Base-by-base conservation (phyloP, 2,329 filamentous ascomycete genomes). In the Curvularia eragrostidis region DNA sequence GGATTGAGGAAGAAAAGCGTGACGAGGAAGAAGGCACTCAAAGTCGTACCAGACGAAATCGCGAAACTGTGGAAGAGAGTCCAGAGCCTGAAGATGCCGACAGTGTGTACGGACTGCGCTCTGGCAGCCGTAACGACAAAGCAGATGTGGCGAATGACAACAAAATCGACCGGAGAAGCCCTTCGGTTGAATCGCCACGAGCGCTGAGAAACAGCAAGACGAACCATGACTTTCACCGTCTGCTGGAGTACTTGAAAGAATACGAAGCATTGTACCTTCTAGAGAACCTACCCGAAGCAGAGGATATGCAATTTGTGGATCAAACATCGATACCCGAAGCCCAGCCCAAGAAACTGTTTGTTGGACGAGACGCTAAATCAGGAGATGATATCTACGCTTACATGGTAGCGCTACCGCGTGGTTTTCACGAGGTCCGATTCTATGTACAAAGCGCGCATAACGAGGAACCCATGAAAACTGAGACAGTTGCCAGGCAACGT, bases 381-480 rank as follows among this genome's bases (percentile, higher is more conserved):
- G 41, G 36, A 24, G 43, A 58, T 6, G 54, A 58, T 26, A 64
- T 64, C 8, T 58, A 56, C 38, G 62, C 53, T 19, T 63, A 60
- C 24, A 60, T 64, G 50, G 44, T 47, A 12, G 23, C 18, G 9
- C 13, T 42, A 41, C 18, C 23, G 15, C 49, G 32, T 4, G 50
- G 51, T 5, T 50, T 51, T 28, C 56, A 54, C 28, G 54, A 62
- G 41, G 41, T 57, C 21, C 50, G 55, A 44, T 55, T 60, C 21
- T 60, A 55, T 44, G 48, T 54, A 18, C 32, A 54, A 24, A 39
- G 48, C 23, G 15, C 23, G 12, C 26, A 32, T 18, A 8, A 24
- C 41, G 52, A 23, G 3, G 42, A 26, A 8, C 32, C 28, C 8
- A 46, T 61, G 9, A 26, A 49, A 24, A 15, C 49, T 5, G 54